A percentile compares a stretch with the other conserved stretches of the same genome.
Conservation (phyloP, 352 stramenopile species). For the Globisporangium megalacanthum region DNA sequence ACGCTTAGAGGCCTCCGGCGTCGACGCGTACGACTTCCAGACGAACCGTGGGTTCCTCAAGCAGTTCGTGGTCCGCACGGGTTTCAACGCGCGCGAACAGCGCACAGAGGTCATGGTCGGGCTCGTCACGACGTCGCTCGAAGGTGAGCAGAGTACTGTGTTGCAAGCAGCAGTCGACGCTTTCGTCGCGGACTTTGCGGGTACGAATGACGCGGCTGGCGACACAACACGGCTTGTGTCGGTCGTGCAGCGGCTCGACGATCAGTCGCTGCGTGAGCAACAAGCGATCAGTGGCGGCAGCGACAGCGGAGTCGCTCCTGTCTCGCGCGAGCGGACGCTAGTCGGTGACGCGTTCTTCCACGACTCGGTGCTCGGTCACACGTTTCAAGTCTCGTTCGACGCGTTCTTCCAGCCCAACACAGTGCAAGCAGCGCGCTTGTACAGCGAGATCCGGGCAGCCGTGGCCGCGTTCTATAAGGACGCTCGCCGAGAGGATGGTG, state of each 20-base stretch:
- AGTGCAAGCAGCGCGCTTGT: conserved; percentile 44
- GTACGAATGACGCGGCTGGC: background rate
- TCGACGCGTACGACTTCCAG: conserved; percentile 60
- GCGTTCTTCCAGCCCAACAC: conserved; percentile 83
- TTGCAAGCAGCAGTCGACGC: conserved; percentile 28
- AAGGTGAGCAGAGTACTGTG: conserved; percentile 23
- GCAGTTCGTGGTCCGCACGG: conserved; percentile 58
- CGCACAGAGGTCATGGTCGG: conserved; percentile 54
- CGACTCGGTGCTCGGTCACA: conserved; percentile 54
- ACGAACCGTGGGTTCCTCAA: conserved; percentile 57
- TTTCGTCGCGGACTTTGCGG: conserved; percentile 21
- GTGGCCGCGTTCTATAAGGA: conserved; percentile 12
- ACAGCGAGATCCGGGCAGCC: conserved; percentile 42
- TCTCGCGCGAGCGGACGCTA: conserved; percentile 29
- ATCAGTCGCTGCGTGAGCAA: conserved; percentile 36
- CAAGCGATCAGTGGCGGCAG: background rate
- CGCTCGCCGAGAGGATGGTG: background rate
- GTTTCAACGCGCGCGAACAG: conserved; percentile 16
- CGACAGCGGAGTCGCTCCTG: background rate
- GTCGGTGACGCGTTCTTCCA: conserved; percentile 40
- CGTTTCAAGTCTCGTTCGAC: conserved; percentile 62
- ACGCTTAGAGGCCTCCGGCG: conserved; percentile 18
- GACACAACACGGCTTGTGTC: conserved; percentile 33
- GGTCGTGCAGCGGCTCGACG: conserved; percentile 56
- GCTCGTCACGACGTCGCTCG: conserved; percentile 50